A percentile compares a stretch with the other conserved stretches of the same genome.
These are phyloP conservation scores for Penicillium olsonii DNA, from an alignment of 2,329 filamentous ascomycete species.

Conservation along the genomic window DNA sequence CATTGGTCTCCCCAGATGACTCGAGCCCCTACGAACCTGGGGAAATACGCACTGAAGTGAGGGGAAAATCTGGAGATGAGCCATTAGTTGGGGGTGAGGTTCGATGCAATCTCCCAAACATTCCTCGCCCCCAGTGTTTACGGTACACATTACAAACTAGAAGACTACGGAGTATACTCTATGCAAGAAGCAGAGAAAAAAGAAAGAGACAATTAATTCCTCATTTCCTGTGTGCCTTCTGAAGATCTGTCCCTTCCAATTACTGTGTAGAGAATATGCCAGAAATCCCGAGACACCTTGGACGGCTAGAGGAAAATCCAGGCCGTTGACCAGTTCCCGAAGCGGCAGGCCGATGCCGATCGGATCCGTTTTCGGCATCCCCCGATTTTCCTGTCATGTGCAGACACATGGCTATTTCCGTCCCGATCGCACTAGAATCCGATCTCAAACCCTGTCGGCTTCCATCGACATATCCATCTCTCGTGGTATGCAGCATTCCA, in stretches of 20 bases:
- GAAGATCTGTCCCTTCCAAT: no score
- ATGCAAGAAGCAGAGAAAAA: no score
- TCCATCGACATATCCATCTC: neutral
- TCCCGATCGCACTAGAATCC: neutral
- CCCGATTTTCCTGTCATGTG: constrained; percentile 5
- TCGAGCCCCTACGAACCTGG: neutral
- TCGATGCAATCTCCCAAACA: no score
- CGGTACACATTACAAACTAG: no score
- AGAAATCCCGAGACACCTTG: neutral
- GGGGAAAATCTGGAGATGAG: constrained; percentile 18
- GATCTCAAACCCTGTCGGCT: neutral
- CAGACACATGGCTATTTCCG: constrained; percentile 1
- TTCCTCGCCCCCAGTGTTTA: neutral
- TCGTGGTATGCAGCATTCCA: neutral
- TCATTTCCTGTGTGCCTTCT: neutral
- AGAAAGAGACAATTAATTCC: neutral
- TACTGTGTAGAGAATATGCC: neutral
- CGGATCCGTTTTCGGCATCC: constrained; percentile 5
- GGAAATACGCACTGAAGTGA: constrained; percentile 8
- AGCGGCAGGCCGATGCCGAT: constrained; percentile 19
- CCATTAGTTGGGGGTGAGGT: neutral
- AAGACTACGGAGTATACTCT: no score
- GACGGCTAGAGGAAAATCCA: neutral
- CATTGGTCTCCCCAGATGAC: neutral
- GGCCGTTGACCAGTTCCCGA: constrained; percentile 4